Base-by-base conservation (phyloP, 192 early-diverging fungal genomes). In the Phycomyces blakesleeanus region DNA sequence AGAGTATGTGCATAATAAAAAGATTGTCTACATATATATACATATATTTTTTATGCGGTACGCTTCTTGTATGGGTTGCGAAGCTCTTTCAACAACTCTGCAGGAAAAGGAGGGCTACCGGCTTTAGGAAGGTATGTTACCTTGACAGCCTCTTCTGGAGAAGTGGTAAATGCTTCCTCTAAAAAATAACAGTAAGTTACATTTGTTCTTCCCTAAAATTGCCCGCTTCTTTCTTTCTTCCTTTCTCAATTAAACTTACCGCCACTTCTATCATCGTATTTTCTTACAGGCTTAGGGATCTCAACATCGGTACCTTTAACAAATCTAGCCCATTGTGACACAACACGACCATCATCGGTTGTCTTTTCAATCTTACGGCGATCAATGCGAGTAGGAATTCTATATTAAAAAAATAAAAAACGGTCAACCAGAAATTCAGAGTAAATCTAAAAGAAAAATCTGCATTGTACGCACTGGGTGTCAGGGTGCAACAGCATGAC, bases 401-500 rank as follows among this genome's bases (percentile, higher is more conserved):
- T 73, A 40, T 29, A 7, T 14, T 26, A 14, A 51, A 18, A 67
- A 55, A 21, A 62, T 44, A 21, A 62, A 10, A 10, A 37, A 59
- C 11, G 24, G 20, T 34, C 29, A 34, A 7, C 7, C 29, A 7
- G 7, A 7, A 34, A 5, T 2, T 34, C 2, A 5, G 7, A 34
- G 3, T 34, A 34, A 34, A 5, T 34, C 29, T 7, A 34, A 34
- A 34, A 5, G 7, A 34, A 5, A 34, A 2, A 5, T 5, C 29
- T 34, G 29, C 2, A 34, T 34, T 34, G 2, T 34, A 34, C 29
- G 29, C 29, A 79, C 77, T 73, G 60, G 12, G 75, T 74, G 49
- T 76, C 69, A 29, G 78, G 78, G 52, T 79, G 65, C 34, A 76
- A 50, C 18, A 77, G 69, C 69, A 74, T 70, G 37, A 79, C 72